Conservation (phyloP, 345 rosid species). For the Lumnitzera littorea region DNA sequence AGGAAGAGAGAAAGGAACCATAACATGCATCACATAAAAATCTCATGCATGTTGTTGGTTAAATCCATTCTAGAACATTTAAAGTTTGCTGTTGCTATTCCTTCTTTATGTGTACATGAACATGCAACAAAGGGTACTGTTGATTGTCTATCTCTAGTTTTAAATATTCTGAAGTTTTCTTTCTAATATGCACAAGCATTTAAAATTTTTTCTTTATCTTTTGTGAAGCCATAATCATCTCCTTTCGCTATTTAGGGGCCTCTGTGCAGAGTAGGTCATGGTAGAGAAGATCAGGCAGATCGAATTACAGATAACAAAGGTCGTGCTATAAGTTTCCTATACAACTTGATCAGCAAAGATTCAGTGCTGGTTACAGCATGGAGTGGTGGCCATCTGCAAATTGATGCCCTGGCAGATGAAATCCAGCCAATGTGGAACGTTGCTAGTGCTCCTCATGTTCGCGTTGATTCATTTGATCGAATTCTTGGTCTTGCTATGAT, state of each 20-base stretch:
- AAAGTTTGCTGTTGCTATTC: not conserved
- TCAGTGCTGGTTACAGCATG: conserved; percentile 89
- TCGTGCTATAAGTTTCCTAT: conserved; percentile 71
- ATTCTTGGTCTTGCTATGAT: conserved; percentile 86
- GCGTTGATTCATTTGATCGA: conserved; percentile 45
- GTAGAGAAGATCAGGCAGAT: conserved; percentile 38
- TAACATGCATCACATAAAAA: too few relatives aligned
- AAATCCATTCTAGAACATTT: too few relatives aligned
- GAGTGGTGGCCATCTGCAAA: conserved; percentile 93
- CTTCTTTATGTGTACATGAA: not conserved
- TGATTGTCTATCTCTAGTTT: too few relatives aligned
- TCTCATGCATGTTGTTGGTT: too few relatives aligned
- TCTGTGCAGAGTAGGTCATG: conserved; percentile 51
- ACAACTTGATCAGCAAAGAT: conserved; percentile 79
- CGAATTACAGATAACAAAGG: conserved; percentile 72
- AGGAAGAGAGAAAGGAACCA: too few relatives aligned
- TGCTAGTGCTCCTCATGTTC: conserved; percentile 68
- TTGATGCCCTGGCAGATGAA: conserved; percentile 95
- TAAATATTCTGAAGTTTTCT: too few relatives aligned
- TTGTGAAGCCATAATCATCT: too few relatives aligned
- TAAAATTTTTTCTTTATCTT: too few relatives aligned
- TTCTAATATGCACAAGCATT: too few relatives aligned
- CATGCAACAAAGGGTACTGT: not conserved
- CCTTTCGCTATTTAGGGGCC: conserved; percentile 54
- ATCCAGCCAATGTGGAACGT: conserved; percentile 89